A percentile compares a stretch with the other conserved stretches of the same genome.
Evolutionary conservation across 768 basidiomycete genomes (phyloP).

Genomic region (Collybia sordida): DNA sequence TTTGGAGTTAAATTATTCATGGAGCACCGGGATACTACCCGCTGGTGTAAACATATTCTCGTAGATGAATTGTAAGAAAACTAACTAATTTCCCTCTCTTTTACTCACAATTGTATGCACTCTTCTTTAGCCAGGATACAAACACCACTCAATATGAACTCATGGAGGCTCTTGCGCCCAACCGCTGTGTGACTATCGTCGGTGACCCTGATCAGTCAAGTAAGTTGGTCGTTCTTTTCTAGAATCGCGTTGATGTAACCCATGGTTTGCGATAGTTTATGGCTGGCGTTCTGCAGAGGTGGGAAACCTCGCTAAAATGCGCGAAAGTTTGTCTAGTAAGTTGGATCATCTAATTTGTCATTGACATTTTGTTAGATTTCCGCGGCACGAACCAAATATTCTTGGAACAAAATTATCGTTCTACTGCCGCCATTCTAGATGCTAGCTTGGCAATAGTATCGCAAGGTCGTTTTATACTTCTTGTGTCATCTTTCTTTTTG

Average conservation of each 20-base stretch:
- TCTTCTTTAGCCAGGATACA: constrained; percentile 61
- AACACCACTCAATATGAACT: constrained; percentile 80
- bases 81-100: background rate
- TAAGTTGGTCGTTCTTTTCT: constrained; percentile 21
- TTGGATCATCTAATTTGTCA: too few relatives aligned
- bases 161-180: constrained; percentile 62
- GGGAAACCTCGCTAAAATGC: constrained; percentile 73
- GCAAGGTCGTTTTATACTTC: constrained; percentile 55
- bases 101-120: background rate
- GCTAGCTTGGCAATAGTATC: constrained; percentile 77
- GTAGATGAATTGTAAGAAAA: constrained; percentile 78
- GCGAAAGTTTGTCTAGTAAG: constrained; percentile 39
- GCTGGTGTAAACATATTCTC: constrained; percentile 68
- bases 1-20: constrained; percentile 69
- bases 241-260: constrained; percentile 1
- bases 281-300: constrained; percentile 86
- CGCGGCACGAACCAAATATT: constrained; percentile 62
- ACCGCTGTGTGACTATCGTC: constrained; percentile 73
- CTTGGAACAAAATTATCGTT: constrained; percentile 86
- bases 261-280: constrained; percentile 50
- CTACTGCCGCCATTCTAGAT: constrained; percentile 72
- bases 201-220: constrained; percentile 92
- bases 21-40: constrained; percentile 43
- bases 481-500: background rate
- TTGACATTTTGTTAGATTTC: constrained; percentile 50